These are phyloP conservation scores for Metschnikowia sp. DNA, from an alignment of 805 yeast genomes.

Conservation along the genomic window DNA sequence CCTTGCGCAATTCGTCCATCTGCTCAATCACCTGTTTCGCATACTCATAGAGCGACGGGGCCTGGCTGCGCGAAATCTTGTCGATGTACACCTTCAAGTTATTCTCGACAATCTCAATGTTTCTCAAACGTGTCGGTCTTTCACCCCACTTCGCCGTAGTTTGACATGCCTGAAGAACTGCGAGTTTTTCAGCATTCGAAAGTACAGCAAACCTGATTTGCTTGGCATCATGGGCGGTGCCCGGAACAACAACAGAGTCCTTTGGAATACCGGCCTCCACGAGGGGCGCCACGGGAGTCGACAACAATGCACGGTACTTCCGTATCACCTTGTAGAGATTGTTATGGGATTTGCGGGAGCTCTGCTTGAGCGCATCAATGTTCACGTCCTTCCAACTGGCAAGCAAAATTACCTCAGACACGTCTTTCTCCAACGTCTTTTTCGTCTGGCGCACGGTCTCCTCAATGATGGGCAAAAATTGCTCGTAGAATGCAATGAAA, in stretches of 20 bases:
- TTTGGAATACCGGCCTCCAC: slow-evolving; percentile 56
- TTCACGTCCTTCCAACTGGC: slow-evolving; percentile 99
- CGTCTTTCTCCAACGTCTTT: slow-evolving; percentile 67
- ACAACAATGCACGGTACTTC: slow-evolving; percentile 67
- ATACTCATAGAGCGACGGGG: slow-evolving; percentile 51
- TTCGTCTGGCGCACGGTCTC: slow-evolving; percentile 44
- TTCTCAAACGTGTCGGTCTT: slow-evolving; percentile 56
- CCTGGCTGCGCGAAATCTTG: slow-evolving; percentile 27
- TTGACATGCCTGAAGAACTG: slow-evolving; percentile 22
- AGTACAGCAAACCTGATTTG: slow-evolving; percentile 2
- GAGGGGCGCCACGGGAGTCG: slow-evolving; percentile 47
- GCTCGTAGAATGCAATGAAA: slow-evolving; percentile 61
- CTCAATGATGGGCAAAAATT: slow-evolving; percentile 52
- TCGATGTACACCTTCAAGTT: slow-evolving; percentile 53
- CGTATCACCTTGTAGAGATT: slow-evolving; percentile 78
- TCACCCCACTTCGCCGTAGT: slow-evolving; percentile 46
- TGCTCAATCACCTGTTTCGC: slow-evolving; percentile 54
- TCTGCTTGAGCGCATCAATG: slow-evolving; percentile 87
- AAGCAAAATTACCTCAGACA: slow-evolving; percentile 76
- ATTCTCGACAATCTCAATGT: slow-evolving; percentile 46
- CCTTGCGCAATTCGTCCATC: slow-evolving; percentile 61
- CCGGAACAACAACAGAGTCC: slow-evolving; percentile 8
- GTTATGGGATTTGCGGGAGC: slow-evolving; percentile 86
- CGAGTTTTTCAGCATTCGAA: slow-evolving; percentile 13
- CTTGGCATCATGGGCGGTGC: neutral